Evolutionary conservation across 2,329 filamentous ascomycete species (phyloP).

Genomic region (Dothideomycetes sp.): DNA sequence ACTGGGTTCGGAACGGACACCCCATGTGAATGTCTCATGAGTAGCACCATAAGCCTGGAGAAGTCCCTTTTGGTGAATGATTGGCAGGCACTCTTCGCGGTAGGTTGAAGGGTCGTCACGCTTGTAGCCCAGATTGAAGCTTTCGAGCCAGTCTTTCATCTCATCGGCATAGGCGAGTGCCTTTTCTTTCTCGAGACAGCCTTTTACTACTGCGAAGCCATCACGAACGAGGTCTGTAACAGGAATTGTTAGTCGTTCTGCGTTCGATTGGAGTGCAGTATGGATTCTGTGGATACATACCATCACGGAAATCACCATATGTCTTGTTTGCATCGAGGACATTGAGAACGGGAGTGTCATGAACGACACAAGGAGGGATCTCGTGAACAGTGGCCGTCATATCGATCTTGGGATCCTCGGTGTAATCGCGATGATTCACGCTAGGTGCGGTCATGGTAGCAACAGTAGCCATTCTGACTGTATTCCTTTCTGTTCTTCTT

Average conservation of each 20-base stretch:
- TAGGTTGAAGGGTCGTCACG: conserved; percentile 27
- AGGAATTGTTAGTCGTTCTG: too few relatives aligned
- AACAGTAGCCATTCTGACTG: conserved; percentile 7
- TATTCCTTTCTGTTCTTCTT: too few relatives aligned
- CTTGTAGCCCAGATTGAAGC: conserved; percentile 23
- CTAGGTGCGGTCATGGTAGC: background rate
- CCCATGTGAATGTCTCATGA: conserved; percentile 37
- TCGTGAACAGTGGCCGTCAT: background rate
- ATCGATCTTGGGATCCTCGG: conserved; percentile 3
- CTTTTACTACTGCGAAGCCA: conserved; percentile 40
- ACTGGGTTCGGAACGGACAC: conserved; percentile 29
- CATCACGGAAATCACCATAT: conserved; percentile 11
- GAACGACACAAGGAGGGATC: conserved; percentile 3
- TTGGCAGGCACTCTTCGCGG: conserved; percentile 30
- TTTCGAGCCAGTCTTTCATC: conserved; percentile 26
- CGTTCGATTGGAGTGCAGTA: too few relatives aligned
- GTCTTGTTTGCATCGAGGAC: conserved; percentile 2
- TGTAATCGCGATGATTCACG: background rate
- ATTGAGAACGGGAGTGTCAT: conserved; percentile 7
- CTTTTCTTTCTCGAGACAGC: conserved; percentile 34
- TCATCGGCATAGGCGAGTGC: conserved; percentile 29
- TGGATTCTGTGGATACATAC: too few relatives aligned
- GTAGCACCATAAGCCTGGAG: conserved; percentile 25
- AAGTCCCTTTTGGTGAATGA: conserved; percentile 27
- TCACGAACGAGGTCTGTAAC: conserved; percentile 21